A percentile compares a stretch with the other conserved stretches of the same genome.
These are phyloP conservation scores for Populus simonii DNA, from an alignment of 345 rosid genomes.

Conservation along the genomic window DNA sequence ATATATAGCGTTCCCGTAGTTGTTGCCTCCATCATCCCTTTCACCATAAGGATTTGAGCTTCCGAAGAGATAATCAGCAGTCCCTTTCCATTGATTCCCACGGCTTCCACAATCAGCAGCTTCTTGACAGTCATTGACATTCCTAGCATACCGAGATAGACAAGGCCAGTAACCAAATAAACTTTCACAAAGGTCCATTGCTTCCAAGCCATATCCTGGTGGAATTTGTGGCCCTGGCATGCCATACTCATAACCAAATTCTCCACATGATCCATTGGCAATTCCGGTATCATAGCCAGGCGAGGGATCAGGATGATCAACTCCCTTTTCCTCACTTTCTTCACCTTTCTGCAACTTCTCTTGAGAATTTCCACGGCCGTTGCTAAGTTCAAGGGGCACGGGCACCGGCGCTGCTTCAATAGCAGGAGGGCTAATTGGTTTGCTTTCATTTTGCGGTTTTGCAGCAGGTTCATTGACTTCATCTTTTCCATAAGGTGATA, in stretches of 20 bases:
- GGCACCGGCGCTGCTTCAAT: conserved; percentile 13
- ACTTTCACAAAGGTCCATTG: conserved; percentile 71
- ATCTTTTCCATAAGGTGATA: conserved; percentile 28
- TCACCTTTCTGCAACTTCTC: conserved; percentile 12
- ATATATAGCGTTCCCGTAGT: conserved; percentile 11
- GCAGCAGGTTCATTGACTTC: conserved; percentile 14
- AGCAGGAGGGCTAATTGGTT: conserved; percentile 9
- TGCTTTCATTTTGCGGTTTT: conserved; percentile 25
- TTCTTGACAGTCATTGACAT: conserved; percentile 16
- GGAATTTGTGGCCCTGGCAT: conserved; percentile 44
- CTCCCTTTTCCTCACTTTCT: conserved; percentile 6
- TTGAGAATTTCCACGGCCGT: neutral
- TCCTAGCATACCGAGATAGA: conserved; percentile 29
- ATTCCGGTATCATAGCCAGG: conserved; percentile 7
- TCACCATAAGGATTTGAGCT: conserved; percentile 49
- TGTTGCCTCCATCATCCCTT: conserved; percentile 6
- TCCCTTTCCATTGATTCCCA: conserved; percentile 45
- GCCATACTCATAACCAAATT: conserved; percentile 15
- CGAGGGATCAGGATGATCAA: neutral
- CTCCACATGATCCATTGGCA: conserved; percentile 11
- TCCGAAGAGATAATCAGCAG: conserved; percentile 75
- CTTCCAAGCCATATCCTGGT: conserved; percentile 74
- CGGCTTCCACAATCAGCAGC: conserved; percentile 23
- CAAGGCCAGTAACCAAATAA: conserved; percentile 82
- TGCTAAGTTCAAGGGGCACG: neutral